Percentiles rank a stretch among this genome's conserved stretches.
phyloP scores from a whole-genome alignment of 2,329 filamentous ascomycete species.

The Hypoxylon sp. region DNA sequence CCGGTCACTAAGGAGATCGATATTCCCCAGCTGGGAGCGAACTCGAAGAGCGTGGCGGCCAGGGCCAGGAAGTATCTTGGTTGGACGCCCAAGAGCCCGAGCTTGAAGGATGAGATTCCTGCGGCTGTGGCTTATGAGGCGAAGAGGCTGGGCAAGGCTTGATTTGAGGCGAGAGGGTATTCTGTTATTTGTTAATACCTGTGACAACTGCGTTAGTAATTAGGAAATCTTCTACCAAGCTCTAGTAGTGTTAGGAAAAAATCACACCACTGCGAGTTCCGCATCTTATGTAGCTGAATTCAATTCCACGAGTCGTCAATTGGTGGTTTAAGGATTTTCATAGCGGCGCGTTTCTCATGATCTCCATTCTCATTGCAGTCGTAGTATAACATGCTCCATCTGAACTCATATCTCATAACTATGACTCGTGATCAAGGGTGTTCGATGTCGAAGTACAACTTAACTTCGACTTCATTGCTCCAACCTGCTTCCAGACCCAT shows the following conservation, averaged over 20 bases:
- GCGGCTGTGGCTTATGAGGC: constrained; percentile 59
- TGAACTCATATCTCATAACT: neutral
- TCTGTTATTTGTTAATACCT: neutral
- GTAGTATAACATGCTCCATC: neutral
- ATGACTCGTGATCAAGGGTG: constrained; percentile 40
- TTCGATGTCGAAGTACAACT: constrained; percentile 68
- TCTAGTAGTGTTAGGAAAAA: neutral
- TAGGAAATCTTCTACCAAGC: neutral
- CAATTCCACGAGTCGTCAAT: constrained; percentile 1
- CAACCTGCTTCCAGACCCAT: constrained; percentile 78
- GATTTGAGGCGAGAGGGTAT: neutral
- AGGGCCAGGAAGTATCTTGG: constrained; percentile 63
- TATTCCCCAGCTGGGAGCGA: constrained; percentile 56
- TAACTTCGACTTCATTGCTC: constrained; percentile 84
- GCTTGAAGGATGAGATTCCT: constrained; percentile 59
- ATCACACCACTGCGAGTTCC: neutral
- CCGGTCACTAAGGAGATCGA: constrained; percentile 50
- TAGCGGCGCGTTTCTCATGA: neutral
- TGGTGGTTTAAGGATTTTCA: neutral
- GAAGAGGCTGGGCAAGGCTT: constrained; percentile 53
- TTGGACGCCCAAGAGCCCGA: constrained; percentile 59
- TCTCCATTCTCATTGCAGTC: constrained; percentile 20
- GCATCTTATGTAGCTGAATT: neutral
- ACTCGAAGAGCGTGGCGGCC: constrained; percentile 61
- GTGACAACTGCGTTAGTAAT: neutral